phyloP scores from a whole-genome alignment of 805 yeast species.

The Lachancea cidri region DNA sequence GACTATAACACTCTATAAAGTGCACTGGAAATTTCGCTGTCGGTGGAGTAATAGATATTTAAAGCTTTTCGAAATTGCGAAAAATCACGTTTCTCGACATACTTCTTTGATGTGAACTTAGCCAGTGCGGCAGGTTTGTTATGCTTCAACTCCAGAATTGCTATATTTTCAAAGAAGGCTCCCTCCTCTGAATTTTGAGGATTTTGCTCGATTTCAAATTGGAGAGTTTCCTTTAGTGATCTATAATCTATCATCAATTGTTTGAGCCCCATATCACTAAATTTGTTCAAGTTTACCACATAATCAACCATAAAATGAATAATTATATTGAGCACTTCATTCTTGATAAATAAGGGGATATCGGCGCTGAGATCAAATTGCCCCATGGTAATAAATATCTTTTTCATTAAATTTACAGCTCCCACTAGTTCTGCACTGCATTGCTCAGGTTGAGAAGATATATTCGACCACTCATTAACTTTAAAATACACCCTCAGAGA shows the following conservation, averaged over 20 bases:
- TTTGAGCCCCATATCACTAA: conserved; percentile 30
- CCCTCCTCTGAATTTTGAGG: conserved; percentile 21
- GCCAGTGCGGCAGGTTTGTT: conserved; percentile 13
- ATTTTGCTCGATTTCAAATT: conserved; percentile 13
- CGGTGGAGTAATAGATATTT: conserved; percentile 15
- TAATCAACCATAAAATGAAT: conserved; percentile 33
- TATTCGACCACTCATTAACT: conserved; percentile 30
- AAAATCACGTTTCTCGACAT: conserved; percentile 31
- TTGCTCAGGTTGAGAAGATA: conserved; percentile 11
- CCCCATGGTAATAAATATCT: conserved; percentile 1
- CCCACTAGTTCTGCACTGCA: conserved; percentile 11
- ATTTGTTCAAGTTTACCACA: conserved; percentile 35
- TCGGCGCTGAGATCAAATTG: conserved; percentile 11
- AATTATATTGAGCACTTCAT: conserved; percentile 22
- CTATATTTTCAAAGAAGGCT: conserved; percentile 22
- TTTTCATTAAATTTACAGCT: conserved; percentile 4
- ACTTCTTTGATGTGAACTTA: conserved; percentile 18
- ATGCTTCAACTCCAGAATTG: conserved; percentile 28
- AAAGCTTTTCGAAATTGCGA: conserved; percentile 18
- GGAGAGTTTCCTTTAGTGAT: conserved; percentile 26
- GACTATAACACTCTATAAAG: conserved; percentile 28
- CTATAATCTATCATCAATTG: conserved; percentile 33
- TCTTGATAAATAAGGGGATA: conserved; percentile 19
- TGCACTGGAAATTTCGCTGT: conserved; percentile 35
- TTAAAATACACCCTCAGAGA: conserved; percentile 31